Base-by-base conservation (phyloP, 1,284 basidiomycete genomes). In the Moesziomyces parantarcticus region DNA sequence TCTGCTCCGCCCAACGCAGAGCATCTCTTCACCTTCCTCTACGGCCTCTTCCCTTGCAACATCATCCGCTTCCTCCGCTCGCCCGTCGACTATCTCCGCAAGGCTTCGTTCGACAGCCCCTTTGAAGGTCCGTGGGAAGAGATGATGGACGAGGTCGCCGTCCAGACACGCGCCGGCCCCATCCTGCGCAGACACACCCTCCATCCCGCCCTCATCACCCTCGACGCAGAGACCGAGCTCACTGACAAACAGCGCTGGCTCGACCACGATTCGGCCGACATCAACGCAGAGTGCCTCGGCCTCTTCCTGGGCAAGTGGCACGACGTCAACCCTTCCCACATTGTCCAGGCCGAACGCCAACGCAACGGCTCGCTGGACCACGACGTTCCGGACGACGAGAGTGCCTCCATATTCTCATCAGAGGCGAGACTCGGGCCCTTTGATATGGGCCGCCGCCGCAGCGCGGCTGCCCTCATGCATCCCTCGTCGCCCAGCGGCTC, bases 21-120 rank as follows among this genome's bases (percentile, higher is more conserved):
- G 18, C 58, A 68, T 23, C 78, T 85, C 40, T 94, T 93, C 85
- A 90, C 91, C 8, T 87, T 89, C 57, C 85, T 95, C 71, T 95
- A 94, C 84, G 94, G 92, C 76, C 88, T 95, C 54, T 95, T 92
- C 84, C 93, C 93, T 2, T 91, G 90, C 86, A 93, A 93, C 85
- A 86, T 90, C 47, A 85, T 94, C 59, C 87, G 87, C 62, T 94
- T 94, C 83, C 83, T 94, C 64, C 89, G 89, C 50, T 85, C 86
- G 34, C 91, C 93, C 3, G 86, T 87, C 22, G 84, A 84, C 46
- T 92, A 92, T 77, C 85, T 95, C 22, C 84, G 83, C 90, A 87
- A 88, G 50, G 86, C 89, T 6, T 88, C 87, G 7, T 84, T 93
- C n/a, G 89, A 92, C 69, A 65, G 65, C 39, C 77, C 71, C 41